Evolutionary conservation across 176 grass and related monocot genomes (phyloP).

Genomic region (Triticum dicoccoides): DNA sequence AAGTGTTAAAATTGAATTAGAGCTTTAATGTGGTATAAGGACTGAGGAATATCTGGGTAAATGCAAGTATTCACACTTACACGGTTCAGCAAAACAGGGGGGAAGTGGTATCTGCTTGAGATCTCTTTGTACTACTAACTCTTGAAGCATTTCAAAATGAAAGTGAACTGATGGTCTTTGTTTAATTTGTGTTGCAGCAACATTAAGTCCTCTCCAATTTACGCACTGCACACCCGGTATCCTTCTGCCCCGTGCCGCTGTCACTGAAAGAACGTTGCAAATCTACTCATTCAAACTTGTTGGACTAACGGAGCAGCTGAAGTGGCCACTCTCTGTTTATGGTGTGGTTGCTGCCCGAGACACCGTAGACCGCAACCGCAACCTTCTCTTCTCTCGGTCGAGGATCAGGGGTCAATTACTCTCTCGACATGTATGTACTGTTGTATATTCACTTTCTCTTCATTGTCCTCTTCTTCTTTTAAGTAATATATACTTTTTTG

Average conservation of each 20-base stretch:
- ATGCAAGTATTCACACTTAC: not conserved
- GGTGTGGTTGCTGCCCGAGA: too few species aligned
- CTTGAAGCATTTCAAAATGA: conserved; percentile 7
- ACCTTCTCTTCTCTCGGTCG: not conserved
- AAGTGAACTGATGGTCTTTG: too few species aligned
- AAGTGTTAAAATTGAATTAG: not conserved
- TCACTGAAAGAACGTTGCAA: not conserved
- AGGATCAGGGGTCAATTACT: not conserved
- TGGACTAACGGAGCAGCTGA: not conserved
- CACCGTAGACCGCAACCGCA: too few species aligned
- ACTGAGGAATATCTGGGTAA: not conserved
- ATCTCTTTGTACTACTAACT: not conserved
- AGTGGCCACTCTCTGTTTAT: not conserved
- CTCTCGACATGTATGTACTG: not conserved
- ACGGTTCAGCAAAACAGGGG: conserved; percentile 4
- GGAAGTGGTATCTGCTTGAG: conserved; percentile 8
- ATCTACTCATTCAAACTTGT: not conserved
- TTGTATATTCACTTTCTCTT: not conserved
- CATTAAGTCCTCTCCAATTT: not conserved
- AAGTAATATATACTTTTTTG: too few species aligned
- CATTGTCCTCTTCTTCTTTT: too few species aligned
- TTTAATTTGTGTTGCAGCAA: not conserved
- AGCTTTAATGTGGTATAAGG: not conserved
- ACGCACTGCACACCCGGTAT: not conserved
- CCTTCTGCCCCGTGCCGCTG: not conserved